Percentiles rank a stretch among this genome's conserved stretches.
Evolutionary conservation across 2,329 filamentous ascomycete species (phyloP).

Genomic region (Neonectria punicea): DNA sequence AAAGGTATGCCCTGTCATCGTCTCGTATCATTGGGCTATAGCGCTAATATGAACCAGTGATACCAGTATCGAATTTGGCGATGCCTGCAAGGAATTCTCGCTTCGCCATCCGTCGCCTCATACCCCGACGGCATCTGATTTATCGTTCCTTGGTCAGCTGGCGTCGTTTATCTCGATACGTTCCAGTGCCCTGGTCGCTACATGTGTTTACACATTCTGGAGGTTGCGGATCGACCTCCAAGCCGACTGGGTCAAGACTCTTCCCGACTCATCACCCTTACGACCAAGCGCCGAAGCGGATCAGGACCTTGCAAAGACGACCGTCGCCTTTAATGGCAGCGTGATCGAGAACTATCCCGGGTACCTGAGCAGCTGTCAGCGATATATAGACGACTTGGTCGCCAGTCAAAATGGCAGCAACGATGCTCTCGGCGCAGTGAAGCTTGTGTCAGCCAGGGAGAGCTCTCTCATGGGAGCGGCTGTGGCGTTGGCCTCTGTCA

Average conservation of each 20-base stretch:
- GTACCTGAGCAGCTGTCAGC: conserved; percentile 72
- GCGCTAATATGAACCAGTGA: conserved; percentile 54
- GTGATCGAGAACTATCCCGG: conserved; percentile 82
- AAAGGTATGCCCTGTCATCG: conserved; percentile 58
- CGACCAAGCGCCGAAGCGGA: conserved; percentile 63
- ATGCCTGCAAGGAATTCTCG: conserved; percentile 60
- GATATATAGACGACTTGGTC: conserved; percentile 70
- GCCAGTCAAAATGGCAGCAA: conserved; percentile 37
- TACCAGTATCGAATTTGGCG: conserved; percentile 52
- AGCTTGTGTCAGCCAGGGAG: conserved; percentile 76
- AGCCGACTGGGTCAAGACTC: conserved; percentile 46
- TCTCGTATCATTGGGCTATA: background rate
- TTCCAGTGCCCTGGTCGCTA: conserved; percentile 68
- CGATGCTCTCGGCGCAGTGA: conserved; percentile 58
- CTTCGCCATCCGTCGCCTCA: conserved; percentile 59
- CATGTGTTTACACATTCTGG: conserved; percentile 69
- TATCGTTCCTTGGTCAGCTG: conserved; percentile 63
- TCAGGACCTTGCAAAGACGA: conserved; percentile 58
- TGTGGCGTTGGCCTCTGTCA: conserved; percentile 68
- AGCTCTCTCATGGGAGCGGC: conserved; percentile 81
- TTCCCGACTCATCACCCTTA: conserved; percentile 46
- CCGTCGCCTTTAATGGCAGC: conserved; percentile 82
- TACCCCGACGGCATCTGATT: conserved; percentile 56
- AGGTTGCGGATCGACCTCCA: conserved; percentile 62
- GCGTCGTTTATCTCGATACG: conserved; percentile 66